These are phyloP conservation scores for Xylariaceae sp. DNA, from an alignment of 2,329 filamentous ascomycete species.

Conservation along the genomic window DNA sequence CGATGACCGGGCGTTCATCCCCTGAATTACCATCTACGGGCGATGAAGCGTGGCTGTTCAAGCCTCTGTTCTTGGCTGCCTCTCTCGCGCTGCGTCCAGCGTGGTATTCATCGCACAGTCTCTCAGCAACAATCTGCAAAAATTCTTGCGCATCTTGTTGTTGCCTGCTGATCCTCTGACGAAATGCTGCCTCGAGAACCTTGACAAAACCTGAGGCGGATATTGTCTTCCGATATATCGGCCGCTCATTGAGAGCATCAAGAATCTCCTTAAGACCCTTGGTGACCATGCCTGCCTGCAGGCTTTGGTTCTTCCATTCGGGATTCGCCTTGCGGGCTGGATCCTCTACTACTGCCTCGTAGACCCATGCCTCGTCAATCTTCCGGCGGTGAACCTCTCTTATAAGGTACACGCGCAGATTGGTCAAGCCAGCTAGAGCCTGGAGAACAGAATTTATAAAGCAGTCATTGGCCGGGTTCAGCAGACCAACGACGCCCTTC, in stretches of 20 bases:
- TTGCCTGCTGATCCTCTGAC: conserved; percentile 83
- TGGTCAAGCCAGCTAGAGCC: conserved; percentile 81
- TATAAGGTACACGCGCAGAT: conserved; percentile 87
- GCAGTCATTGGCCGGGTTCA: conserved; percentile 90
- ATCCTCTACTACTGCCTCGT: conserved; percentile 55
- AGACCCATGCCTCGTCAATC: conserved; percentile 73
- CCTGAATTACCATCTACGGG: conserved; percentile 29
- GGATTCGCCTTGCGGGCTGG: conserved; percentile 34
- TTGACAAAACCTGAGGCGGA: conserved; percentile 79
- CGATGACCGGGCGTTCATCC: conserved; percentile 30
- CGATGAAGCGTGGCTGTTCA: conserved; percentile 10
- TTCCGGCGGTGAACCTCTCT: conserved; percentile 79
- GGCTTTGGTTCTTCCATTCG: conserved; percentile 57
- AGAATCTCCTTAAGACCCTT: conserved; percentile 86
- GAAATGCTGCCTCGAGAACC: conserved; percentile 79
- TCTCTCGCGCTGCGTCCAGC: conserved; percentile 70
- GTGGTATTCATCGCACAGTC: conserved; percentile 89
- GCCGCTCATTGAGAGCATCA: conserved; percentile 86
- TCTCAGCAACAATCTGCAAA: conserved; percentile 85
- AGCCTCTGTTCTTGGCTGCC: conserved; percentile 42
- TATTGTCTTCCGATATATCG: conserved; percentile 90
- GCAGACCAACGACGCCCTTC: conserved; percentile 81
- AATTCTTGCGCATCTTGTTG: conserved; percentile 99
- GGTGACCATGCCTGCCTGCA: conserved; percentile 81
- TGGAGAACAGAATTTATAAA: conserved; percentile 97